Conservation (phyloP, 768 basidiomycete genomes). For the Xerocomus potaroensis region DNA sequence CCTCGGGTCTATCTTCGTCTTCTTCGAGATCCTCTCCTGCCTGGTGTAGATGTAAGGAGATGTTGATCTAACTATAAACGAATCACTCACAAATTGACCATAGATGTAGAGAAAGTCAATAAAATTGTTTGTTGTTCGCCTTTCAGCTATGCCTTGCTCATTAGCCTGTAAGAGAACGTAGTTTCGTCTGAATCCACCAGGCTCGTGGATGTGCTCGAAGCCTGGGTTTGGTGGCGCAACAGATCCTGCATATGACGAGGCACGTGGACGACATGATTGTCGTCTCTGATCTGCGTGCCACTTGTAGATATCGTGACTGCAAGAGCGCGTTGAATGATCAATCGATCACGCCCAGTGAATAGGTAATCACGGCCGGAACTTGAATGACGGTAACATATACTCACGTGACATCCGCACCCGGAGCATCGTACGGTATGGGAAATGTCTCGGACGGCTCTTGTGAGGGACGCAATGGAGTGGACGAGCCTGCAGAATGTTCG, state of each 20-base stretch:
- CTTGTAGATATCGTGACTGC: conserved; percentile 91
- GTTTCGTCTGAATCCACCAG: conserved; percentile 90
- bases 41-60: conserved; percentile 38
- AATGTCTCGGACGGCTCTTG: conserved; percentile 64
- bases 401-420: conserved; percentile 91
- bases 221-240: conserved; percentile 58
- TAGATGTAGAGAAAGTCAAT: conserved; percentile 94
- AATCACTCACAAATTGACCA: conserved; percentile 84
- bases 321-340: too few relatives aligned
- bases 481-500: conserved; percentile 21
- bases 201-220: conserved; percentile 92
- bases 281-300: conserved; percentile 79
- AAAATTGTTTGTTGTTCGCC: conserved; percentile 72
- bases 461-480: conserved; percentile 24
- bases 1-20: conserved; percentile 63
- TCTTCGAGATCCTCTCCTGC: conserved; percentile 92
- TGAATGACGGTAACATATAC: conserved; percentile 31
- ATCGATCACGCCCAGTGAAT: too few relatives aligned
- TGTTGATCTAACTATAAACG: background rate
- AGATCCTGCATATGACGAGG: conserved; percentile 65
- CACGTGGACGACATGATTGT: conserved; percentile 55
- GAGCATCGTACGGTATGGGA: conserved; percentile 83
- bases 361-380: conserved; percentile 16
- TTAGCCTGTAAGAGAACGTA: conserved; percentile 72
- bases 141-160: conserved; percentile 60